These are phyloP conservation scores for Magnolia changhungtana DNA, from an alignment of 164 flowering plant genomes.

Conservation along the genomic window DNA sequence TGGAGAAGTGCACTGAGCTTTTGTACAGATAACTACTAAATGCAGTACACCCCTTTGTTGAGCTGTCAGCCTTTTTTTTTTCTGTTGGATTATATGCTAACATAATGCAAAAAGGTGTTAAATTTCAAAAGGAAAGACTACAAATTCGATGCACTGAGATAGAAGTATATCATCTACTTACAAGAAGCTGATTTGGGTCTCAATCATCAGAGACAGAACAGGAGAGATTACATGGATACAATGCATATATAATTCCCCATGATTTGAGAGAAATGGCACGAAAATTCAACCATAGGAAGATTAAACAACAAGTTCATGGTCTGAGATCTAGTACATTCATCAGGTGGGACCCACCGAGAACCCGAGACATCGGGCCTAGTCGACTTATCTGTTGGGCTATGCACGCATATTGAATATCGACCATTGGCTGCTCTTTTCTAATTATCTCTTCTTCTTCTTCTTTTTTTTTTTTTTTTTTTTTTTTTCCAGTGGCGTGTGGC, in stretches of 20 bases:
- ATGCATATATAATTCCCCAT: background rate
- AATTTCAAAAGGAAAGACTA: background rate
- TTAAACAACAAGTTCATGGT: background rate
- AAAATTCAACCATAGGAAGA: background rate
- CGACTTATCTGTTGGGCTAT: too few relatives aligned
- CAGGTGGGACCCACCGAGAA: too few relatives aligned
- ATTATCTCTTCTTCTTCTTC: too few relatives aligned
- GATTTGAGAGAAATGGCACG: background rate
- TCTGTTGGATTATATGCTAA: background rate
- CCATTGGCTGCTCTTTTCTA: background rate
- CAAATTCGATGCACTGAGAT: too few relatives aligned
- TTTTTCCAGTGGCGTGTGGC: background rate
- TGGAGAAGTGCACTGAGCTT: background rate
- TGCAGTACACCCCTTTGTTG: background rate
- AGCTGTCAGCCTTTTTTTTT: background rate
- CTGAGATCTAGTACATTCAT: background rate
- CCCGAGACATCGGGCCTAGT: too few relatives aligned
- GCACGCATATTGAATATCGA: too few relatives aligned
- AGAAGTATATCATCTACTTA: background rate
- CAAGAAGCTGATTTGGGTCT: slow-evolving; percentile 1
- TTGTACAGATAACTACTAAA: background rate
- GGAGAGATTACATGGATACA: background rate
- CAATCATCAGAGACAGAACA: background rate
- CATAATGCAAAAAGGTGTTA: background rate
- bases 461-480: too few relatives aligned